phyloP scores from a whole-genome alignment of 2,329 filamentous ascomycete genomes.

The Hortaea sp. region DNA sequence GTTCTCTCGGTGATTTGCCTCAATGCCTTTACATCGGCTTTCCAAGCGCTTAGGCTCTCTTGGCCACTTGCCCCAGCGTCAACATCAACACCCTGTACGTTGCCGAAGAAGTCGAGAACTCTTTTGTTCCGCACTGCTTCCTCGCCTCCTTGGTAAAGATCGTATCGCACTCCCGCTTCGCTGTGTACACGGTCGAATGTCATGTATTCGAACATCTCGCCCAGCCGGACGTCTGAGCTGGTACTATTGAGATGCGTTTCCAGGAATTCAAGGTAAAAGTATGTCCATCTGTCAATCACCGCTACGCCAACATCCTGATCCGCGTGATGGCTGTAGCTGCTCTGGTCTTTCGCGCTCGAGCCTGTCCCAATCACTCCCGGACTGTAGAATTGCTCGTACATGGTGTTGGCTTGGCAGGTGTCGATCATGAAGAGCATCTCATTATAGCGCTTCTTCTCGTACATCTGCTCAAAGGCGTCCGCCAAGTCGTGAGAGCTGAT shows the following conservation, averaged over 20 bases:
- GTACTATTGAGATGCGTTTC: slow-evolving; percentile 82
- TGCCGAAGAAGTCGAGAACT: slow-evolving; percentile 96
- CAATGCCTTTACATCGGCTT: slow-evolving; percentile 67
- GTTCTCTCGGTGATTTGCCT: slow-evolving; percentile 39
- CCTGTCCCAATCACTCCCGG: slow-evolving; percentile 97
- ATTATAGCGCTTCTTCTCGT: slow-evolving; percentile 99
- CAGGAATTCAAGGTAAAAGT: slow-evolving; percentile 95
- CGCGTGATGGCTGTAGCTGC: slow-evolving; percentile 93
- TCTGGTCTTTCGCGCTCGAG: slow-evolving; percentile 91
- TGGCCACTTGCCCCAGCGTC: slow-evolving; percentile 40
- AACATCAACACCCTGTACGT: slow-evolving; percentile 93
- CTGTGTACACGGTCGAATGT: slow-evolving; percentile 92
- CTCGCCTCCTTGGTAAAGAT: slow-evolving; percentile 83
- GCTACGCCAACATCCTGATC: slow-evolving; percentile 97
- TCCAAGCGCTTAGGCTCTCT: slow-evolving; percentile 31
- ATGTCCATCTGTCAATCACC: slow-evolving; percentile 96
- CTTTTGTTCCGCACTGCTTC: slow-evolving; percentile 65
- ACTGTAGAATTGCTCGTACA: slow-evolving; percentile 97
- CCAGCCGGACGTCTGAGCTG: slow-evolving; percentile 78
- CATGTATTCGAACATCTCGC: slow-evolving; percentile 92
- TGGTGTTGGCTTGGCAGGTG: slow-evolving; percentile 97
- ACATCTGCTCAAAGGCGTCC: slow-evolving; percentile 98
- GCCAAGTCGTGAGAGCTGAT: slow-evolving; percentile 94
- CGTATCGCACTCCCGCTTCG: slow-evolving; percentile 82
- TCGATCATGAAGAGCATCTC: slow-evolving; percentile 99